Percentiles rank a stretch among this genome's conserved stretches.
phyloP scores from a whole-genome alignment of 768 basidiomycete genomes.

The Lactarius trivialis region DNA sequence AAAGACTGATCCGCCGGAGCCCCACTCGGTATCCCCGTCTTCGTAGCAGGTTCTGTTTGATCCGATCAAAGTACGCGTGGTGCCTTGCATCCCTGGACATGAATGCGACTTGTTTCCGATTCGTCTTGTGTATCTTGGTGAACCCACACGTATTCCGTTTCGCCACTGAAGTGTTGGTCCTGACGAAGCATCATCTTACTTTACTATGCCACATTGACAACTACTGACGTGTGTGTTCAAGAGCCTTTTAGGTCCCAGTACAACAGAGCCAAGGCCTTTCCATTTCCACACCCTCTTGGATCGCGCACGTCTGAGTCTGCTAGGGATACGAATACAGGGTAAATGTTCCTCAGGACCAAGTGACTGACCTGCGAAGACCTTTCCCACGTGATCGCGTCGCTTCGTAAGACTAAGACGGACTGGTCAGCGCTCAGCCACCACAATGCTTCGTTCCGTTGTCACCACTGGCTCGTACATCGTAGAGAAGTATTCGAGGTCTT shows the following conservation, averaged over 20 bases:
- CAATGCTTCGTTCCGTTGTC: constrained; percentile 48
- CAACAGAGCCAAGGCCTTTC: too few relatives aligned
- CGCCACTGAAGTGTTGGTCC: background rate
- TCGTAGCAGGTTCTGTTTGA: background rate
- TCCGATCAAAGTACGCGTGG: background rate
- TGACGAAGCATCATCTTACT: background rate
- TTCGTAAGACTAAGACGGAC: background rate
- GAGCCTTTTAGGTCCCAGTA: too few relatives aligned
- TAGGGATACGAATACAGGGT: background rate
- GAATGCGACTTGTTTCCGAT: background rate
- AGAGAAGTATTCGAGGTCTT: constrained; percentile 63
- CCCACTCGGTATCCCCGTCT: background rate
- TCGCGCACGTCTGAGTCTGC: background rate
- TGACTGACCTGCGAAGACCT: too few relatives aligned
- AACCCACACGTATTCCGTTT: constrained; percentile 7
- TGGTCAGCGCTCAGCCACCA: background rate
- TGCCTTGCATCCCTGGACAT: background rate
- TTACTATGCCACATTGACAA: background rate
- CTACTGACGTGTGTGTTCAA: background rate
- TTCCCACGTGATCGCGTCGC: constrained; percentile 10
- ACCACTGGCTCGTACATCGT: constrained; percentile 51
- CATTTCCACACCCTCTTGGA: background rate
- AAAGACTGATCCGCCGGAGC: background rate
- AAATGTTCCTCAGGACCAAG: too few relatives aligned
- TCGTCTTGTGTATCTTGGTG: background rate